These are phyloP conservation scores for Beverwykella pulmonaria DNA, from an alignment of 495 filamentous ascomycete genomes.

Conservation along the genomic window DNA sequence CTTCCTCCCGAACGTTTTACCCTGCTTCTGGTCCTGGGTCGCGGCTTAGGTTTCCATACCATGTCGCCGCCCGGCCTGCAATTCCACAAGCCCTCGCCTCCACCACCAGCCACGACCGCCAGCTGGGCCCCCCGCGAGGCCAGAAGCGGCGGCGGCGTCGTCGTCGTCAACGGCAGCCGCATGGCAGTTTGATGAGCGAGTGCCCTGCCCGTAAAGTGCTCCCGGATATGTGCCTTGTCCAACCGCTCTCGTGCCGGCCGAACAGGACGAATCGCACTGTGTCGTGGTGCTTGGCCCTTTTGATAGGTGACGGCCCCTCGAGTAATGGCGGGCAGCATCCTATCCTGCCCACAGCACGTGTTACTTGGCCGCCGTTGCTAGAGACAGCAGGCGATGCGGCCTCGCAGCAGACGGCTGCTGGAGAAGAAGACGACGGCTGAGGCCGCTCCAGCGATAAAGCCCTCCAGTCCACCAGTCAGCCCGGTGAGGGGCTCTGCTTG, in stretches of 20 bases:
- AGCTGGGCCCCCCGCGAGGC: constrained; percentile 6
- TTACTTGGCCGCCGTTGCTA: too few relatives aligned
- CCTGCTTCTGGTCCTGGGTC: constrained; percentile 34
- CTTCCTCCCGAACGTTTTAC: constrained; percentile 40
- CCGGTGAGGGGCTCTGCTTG: constrained; percentile 15
- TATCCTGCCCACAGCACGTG: constrained; percentile 3
- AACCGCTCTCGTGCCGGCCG: constrained; percentile 9
- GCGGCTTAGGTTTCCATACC: constrained; percentile 5
- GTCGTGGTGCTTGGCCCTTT: too few relatives aligned
- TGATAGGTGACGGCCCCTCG: constrained; percentile 25
- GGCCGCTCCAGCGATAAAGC: too few relatives aligned
- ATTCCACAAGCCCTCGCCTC: constrained; percentile 23
- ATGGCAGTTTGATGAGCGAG: too few relatives aligned
- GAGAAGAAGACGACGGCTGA: too few relatives aligned
- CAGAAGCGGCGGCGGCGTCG: too few relatives aligned
- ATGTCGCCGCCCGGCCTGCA: constrained; percentile 27
- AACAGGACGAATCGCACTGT: too few relatives aligned
- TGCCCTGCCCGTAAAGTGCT: too few relatives aligned
- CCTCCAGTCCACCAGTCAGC: neutral
- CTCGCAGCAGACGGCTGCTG: too few relatives aligned
- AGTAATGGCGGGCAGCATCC: constrained; percentile 37
- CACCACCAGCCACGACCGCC: constrained; percentile 6
- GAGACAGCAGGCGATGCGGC: too few relatives aligned
- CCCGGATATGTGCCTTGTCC: too few relatives aligned
- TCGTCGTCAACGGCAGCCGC: neutral